Evolutionary conservation across 305 asterid genomes (phyloP), one percentile per base, ranked within the genome.

Genomic region (Nicotiana rustica): DNA sequence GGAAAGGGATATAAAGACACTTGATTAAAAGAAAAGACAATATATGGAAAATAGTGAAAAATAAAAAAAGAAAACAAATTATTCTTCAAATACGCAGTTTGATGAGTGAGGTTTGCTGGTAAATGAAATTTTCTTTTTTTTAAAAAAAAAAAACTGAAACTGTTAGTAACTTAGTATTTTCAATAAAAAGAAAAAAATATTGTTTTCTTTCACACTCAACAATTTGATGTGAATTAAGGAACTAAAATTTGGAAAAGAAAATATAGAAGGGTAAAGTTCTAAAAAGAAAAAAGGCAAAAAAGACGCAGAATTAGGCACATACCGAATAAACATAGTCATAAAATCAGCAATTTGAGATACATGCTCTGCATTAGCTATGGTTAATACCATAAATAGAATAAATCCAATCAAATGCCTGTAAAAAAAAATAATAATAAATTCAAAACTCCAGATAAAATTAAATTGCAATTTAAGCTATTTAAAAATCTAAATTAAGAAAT

Each of bases 321-420:
- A 94, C 99, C 93, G 91, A 10, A 95, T 84, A 83, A 96, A 90
- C 82, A 94, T 83, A 7, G 93, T 87, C 84, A 94, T 84, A 87
- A 94, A 92, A 91, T 92, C 97, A 49, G 94, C 92, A 12, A 96
- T 77, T 15, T 89, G 98, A 85, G 94, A 90, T 84, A 93, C 88
- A 67, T 92, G 91, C 80, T 86, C 88, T 6, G 86, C 59, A 88
- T 93, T 91, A 52, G 92, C 92, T 4, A 88, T 84, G 41, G 98
- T 92, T 87, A 96, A 88, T 67, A 93, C 96, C 85, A 94, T 82
- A 81, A 96, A 93, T 17, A 96, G 76, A 64, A 87, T 59, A 82
- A 96, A 96, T 69, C 98, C 99, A 84, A 94, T 85, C 62, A 96
- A 90, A 90, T 96, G 99, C 87, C 99, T 95, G 94, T 86, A 89